These are phyloP conservation scores for Sporisorium graminicola DNA, from an alignment of 1,284 basidiomycete species.

Conservation along the genomic window DNA sequence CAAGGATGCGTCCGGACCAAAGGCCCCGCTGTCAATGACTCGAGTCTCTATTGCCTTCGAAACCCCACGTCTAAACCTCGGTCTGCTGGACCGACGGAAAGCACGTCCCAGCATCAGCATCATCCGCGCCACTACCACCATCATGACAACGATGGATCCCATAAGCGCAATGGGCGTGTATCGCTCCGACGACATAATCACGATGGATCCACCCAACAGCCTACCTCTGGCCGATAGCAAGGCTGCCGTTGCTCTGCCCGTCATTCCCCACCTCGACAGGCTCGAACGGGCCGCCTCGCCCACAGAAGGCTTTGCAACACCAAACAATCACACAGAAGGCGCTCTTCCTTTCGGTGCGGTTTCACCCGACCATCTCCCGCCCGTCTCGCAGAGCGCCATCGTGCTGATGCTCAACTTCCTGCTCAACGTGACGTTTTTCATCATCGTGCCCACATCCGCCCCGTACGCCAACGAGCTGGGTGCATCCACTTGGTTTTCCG, in stretches of 20 bases:
- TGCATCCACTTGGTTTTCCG: conserved; percentile 53
- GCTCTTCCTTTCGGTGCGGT: conserved; percentile 9
- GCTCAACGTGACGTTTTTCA: conserved; percentile 56
- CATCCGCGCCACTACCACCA: not conserved
- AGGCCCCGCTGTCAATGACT: not conserved
- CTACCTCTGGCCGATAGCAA: conserved; percentile 7
- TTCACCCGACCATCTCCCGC: conserved; percentile 26
- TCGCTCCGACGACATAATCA: conserved; percentile 12
- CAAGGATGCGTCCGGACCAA: not conserved
- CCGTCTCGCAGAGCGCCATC: conserved; percentile 35
- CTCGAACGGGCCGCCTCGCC: conserved; percentile 11
- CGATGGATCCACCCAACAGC: not conserved
- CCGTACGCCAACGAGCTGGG: conserved; percentile 45
- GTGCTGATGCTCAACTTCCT: conserved; percentile 48
- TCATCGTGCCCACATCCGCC: conserved; percentile 54
- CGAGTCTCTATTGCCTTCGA: not conserved
- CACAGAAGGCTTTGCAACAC: not conserved
- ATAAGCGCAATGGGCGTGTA: not conserved
- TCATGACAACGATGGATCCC: not conserved
- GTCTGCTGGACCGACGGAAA: not conserved
- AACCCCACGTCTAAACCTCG: not conserved
- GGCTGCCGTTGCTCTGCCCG: not conserved
- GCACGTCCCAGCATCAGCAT: not conserved
- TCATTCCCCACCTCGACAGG: not conserved
- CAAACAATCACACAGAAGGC: not conserved